Evolutionary conservation across 208 protist species (phyloP).

Genomic region (Trypanosoma boissoni): DNA sequence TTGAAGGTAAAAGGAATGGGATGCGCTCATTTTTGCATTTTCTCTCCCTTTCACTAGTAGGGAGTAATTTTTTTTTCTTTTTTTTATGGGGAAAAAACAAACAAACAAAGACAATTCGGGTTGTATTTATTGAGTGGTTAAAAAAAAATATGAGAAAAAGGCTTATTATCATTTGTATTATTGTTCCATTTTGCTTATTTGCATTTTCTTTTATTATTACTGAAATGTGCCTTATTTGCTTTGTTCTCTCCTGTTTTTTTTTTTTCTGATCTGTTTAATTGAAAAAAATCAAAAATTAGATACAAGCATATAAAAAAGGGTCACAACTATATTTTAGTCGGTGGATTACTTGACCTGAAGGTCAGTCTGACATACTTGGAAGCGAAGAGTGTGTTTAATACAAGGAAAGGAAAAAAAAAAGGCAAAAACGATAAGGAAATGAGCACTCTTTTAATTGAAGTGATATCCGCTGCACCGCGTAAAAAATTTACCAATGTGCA

Average conservation of each 20-base stretch:
- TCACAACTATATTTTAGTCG: slow-evolving; percentile 6
- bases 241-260: slow-evolving; percentile 2
- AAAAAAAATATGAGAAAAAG: neutral
- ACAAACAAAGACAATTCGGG: neutral
- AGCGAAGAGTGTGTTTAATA: neutral
- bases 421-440: slow-evolving; percentile 24
- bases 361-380: neutral
- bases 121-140: too few relatives aligned
- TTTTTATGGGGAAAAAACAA: neutral
- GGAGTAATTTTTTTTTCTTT: slow-evolving; percentile 1
- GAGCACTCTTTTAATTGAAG: slow-evolving; percentile 62
- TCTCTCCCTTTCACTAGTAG: too few relatives aligned
- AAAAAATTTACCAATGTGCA: slow-evolving; percentile 39
- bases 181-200: neutral
- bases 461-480: slow-evolving; percentile 58
- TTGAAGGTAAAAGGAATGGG: too few relatives aligned
- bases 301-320: slow-evolving; percentile 16
- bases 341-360: neutral
- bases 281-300: slow-evolving; percentile 8
- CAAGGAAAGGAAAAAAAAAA: slow-evolving; percentile 9
- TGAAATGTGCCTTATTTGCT: slow-evolving; percentile 14
- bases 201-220: neutral
- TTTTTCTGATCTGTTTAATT: slow-evolving; percentile 4
- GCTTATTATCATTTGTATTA: neutral
- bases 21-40: too few relatives aligned